Percentiles rank a stretch among this genome's conserved stretches.
These are phyloP conservation scores for Nidula microcarpa DNA, from an alignment of 768 basidiomycete genomes.

Conservation along the genomic window DNA sequence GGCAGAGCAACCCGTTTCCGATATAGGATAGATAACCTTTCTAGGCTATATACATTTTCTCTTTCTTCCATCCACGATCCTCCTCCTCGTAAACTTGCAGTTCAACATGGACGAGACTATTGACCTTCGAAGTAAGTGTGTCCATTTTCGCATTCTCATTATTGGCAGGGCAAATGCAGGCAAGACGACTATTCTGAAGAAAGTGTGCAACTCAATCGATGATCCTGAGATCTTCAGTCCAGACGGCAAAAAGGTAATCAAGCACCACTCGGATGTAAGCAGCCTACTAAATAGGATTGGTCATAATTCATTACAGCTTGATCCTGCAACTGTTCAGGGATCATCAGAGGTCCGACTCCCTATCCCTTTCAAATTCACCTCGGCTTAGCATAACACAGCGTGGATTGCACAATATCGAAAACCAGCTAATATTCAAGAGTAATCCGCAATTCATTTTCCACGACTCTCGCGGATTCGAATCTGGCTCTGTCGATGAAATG, in stretches of 20 bases:
- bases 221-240: slow-evolving; percentile 17
- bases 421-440: slow-evolving; percentile 22
- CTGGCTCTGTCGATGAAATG: slow-evolving; percentile 24
- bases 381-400: slow-evolving; percentile 14
- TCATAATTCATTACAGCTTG: neutral
- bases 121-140: slow-evolving; percentile 14
- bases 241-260: neutral
- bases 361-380: neutral
- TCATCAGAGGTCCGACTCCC: slow-evolving; percentile 7
- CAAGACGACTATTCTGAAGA: too few species aligned
- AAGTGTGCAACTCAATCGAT: slow-evolving; percentile 29
- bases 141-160: slow-evolving; percentile 32
- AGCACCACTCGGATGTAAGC: slow-evolving; percentile 8
- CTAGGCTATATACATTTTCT: neutral
- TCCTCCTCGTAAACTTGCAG: neutral
- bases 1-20: too few species aligned
- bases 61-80: neutral
- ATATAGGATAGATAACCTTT: too few species aligned
- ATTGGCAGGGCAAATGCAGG: slow-evolving; percentile 21
- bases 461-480: slow-evolving; percentile 37
- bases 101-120: neutral
- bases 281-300: slow-evolving; percentile 11
- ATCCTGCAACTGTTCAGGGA: slow-evolving; percentile 5
- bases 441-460: slow-evolving; percentile 34
- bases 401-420: slow-evolving; percentile 28